These are phyloP conservation scores for Aplosporella prunicola DNA, from an alignment of 2,329 filamentous ascomycete genomes.

Conservation along the genomic window DNA sequence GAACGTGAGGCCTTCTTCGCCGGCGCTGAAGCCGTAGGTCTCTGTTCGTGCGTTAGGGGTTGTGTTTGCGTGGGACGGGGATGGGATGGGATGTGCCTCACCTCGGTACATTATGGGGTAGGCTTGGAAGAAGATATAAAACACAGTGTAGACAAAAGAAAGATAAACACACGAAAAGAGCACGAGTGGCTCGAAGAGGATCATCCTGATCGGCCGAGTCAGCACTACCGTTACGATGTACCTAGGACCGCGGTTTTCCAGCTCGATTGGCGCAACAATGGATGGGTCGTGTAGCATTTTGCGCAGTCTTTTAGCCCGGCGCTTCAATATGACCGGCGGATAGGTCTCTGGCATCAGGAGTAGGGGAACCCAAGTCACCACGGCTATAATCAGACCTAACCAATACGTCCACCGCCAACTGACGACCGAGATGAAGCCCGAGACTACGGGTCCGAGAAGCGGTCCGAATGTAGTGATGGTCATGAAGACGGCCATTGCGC, in stretches of 20 bases:
- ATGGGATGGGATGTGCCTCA: neutral
- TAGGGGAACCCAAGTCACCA: conserved; percentile 49
- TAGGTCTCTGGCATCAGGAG: conserved; percentile 50
- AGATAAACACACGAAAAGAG: conserved; percentile 62
- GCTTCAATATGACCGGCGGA: conserved; percentile 34
- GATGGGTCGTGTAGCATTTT: conserved; percentile 43
- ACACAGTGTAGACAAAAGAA: conserved; percentile 51
- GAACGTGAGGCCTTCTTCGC: conserved; percentile 58
- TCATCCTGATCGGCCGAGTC: conserved; percentile 63
- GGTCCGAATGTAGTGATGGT: conserved; percentile 53
- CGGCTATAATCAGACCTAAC: conserved; percentile 60
- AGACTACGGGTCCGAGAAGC: conserved; percentile 44
- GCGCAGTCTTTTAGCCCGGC: conserved; percentile 49
- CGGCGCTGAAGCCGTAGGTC: conserved; percentile 54
- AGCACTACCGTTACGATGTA: conserved; percentile 61
- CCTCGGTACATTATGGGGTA: conserved; percentile 58
- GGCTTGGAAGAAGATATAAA: conserved; percentile 68
- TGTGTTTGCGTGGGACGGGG: too few species aligned
- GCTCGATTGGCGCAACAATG: conserved; percentile 52
- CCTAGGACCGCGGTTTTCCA: conserved; percentile 48
- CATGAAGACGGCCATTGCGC: conserved; percentile 56
- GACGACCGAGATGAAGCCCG: conserved; percentile 52
- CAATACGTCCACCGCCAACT: conserved; percentile 65
- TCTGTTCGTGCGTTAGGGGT: too few species aligned
- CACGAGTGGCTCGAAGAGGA: conserved; percentile 64